phyloP scores from a whole-genome alignment of 805 yeast genomes.

The Dipodascus albidus region DNA sequence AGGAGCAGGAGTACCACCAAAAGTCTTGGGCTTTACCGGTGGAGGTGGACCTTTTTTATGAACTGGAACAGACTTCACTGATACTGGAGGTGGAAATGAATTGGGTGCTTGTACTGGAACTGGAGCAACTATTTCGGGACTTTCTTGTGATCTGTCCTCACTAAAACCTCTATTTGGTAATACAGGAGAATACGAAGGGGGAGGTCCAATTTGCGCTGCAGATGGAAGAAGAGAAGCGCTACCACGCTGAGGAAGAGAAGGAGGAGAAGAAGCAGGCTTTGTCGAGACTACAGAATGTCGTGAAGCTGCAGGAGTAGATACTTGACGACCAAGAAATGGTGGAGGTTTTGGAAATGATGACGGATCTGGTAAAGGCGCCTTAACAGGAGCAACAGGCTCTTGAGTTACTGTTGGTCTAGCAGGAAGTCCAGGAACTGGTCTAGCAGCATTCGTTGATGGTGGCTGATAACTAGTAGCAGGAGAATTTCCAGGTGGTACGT shows the following conservation, averaged over 20 bases:
- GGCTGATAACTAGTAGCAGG: neutral
- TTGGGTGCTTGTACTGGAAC: no score
- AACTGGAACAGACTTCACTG: neutral
- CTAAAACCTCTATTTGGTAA: neutral
- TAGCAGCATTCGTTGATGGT: neutral
- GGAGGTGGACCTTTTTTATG: constrained; percentile 4
- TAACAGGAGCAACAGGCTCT: constrained; percentile 5
- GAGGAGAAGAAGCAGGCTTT: constrained; percentile 9
- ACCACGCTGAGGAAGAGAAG: constrained; percentile 6
- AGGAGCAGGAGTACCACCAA: neutral
- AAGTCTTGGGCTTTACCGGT: constrained; percentile 3
- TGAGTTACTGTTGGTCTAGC: constrained; percentile 1
- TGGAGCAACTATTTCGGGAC: no score
- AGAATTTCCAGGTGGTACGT: neutral
- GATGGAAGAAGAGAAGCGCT: neutral
- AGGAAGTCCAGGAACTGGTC: neutral
- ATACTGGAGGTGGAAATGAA: no score
- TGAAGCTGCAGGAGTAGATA: neutral
- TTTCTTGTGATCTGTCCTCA: no score
- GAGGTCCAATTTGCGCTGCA: constrained; percentile 3
- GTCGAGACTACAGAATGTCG: constrained; percentile 3
- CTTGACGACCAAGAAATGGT: neutral
- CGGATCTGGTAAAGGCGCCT: constrained; percentile 17
- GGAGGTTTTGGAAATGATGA: constrained; percentile 16
- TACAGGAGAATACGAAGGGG: constrained; percentile 4